These are phyloP conservation scores for Macrolepiota albuminosa DNA, from an alignment of 768 basidiomycete genomes.

Conservation along the genomic window DNA sequence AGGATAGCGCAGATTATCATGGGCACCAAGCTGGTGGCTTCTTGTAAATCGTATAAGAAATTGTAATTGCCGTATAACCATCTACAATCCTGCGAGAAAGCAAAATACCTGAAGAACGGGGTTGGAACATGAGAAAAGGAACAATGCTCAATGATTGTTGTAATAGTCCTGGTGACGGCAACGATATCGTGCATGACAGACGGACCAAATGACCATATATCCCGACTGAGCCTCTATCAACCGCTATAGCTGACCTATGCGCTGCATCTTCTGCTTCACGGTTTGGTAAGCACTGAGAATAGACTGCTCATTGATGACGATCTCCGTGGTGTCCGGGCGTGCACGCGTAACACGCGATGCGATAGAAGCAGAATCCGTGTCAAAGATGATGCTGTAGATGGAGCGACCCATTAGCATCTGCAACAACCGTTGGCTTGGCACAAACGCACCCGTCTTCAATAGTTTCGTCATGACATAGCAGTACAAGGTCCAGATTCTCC, in stretches of 20 bases:
- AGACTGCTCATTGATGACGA: constrained; percentile 98
- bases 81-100: neutral
- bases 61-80: neutral
- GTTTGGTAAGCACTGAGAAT: constrained; percentile 91
- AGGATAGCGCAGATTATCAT: neutral
- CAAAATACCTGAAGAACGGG: neutral
- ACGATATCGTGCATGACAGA: neutral
- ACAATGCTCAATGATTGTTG: neutral
- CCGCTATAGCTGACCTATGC: constrained; percentile 67
- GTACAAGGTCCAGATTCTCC: constrained; percentile 90
- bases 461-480: constrained; percentile 93
- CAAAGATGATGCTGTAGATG: constrained; percentile 77
- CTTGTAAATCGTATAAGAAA: neutral
- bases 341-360: constrained; percentile 92
- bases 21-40: neutral
- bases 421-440: neutral
- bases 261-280: constrained; percentile 78
- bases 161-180: neutral
- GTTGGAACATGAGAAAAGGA: neutral
- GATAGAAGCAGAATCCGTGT: constrained; percentile 95
- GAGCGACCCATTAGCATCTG: neutral
- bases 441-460: constrained; percentile 89
- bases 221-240: neutral
- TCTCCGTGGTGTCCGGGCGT: constrained; percentile 89
- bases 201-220: neutral